Base-by-base conservation (phyloP, 768 basidiomycete species). In the Rubroboletus satanas region DNA sequence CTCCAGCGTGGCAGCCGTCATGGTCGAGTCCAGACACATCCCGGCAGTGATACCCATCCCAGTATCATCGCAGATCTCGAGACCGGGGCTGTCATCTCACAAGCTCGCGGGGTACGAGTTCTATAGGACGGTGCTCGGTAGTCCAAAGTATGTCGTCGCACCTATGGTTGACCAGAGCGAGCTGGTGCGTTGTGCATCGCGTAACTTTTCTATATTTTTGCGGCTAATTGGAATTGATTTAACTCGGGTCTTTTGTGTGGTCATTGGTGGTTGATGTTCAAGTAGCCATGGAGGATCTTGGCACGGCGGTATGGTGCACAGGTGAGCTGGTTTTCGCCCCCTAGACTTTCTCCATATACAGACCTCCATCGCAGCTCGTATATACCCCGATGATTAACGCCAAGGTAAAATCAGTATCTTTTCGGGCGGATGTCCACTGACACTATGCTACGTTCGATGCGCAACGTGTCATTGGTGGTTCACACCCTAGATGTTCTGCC, bases 91-190 rank as follows among this genome's bases (percentile, higher is more conserved):
- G 1, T 39, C 55, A 23, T 44, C 51, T 3, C 56, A 14, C 7
- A 90, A 87, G 67, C 73, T 87, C 11, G 72, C 68, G 11, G 94
- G 93, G 3, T 94, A 93, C 63, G 87, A 93, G 5, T 90, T 97
- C 62, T 97, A 93, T 65, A 75, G 75, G 26, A 74, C 84, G 52
- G 81, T 91, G 1, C 77, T 98, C 26, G 88, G 90, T 8, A 87
- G 85, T 64, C 91, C 96, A 9, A 93, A 89, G 71, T 88, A 83
- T 65, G 81, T 98, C 38, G 92, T 98, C 17, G 96, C 93, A 9
- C 97, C 97, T 17, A 99, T 99, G 97, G 97, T 98, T 0, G 97
- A 98, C 70, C 93, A 97, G 75, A 92, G 89, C 66, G 96, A 98
- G 71, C 79, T 98, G 70, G 95, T 97, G 63, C 63, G 88, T 80